Percentiles rank a stretch among this genome's conserved stretches.
Conservation (phyloP, 805 yeast species). For the Lipomyces sp. region DNA sequence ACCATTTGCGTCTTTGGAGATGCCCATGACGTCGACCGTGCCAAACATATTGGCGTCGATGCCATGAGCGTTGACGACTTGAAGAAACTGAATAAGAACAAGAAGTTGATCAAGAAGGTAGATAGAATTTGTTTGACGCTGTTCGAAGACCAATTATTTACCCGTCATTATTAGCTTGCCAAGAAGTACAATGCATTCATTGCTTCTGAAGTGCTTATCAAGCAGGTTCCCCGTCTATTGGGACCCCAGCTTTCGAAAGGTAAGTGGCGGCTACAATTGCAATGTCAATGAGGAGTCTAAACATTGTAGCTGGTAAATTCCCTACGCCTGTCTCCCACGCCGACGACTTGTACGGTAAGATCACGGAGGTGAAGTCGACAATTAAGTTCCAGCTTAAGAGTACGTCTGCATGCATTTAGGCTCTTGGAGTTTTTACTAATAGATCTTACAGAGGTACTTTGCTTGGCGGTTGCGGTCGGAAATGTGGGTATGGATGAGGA, state of each 20-base stretch:
- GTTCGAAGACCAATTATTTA: conserved; percentile 36
- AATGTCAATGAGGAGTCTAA: background rate
- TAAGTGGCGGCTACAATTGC: background rate
- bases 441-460: conserved; percentile 74
- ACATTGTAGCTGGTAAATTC: conserved; percentile 92
- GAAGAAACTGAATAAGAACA: conserved; percentile 99
- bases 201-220: conserved; percentile 98
- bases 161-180: conserved; percentile 61
- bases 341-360: conserved; percentile 96
- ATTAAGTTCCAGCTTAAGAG: conserved; percentile 99
- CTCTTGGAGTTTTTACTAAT: background rate
- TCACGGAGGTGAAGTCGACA: conserved; percentile 97
- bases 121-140: background rate
- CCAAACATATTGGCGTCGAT: conserved; percentile 98
- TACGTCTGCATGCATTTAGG: background rate
- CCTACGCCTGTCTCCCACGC: conserved; percentile 99
- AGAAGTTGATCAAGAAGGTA: conserved; percentile 93
- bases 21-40: conserved; percentile 99
- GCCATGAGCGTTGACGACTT: conserved; percentile 99
- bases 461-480: conserved; percentile 99
- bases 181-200: conserved; percentile 99
- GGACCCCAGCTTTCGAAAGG: conserved; percentile 99
- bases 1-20: conserved; percentile 99
- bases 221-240: conserved; percentile 99
- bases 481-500: conserved; percentile 99